Evolutionary conservation across 176 grass and related monocot species (phyloP).

Genomic region (Alloteropsis semialata): DNA sequence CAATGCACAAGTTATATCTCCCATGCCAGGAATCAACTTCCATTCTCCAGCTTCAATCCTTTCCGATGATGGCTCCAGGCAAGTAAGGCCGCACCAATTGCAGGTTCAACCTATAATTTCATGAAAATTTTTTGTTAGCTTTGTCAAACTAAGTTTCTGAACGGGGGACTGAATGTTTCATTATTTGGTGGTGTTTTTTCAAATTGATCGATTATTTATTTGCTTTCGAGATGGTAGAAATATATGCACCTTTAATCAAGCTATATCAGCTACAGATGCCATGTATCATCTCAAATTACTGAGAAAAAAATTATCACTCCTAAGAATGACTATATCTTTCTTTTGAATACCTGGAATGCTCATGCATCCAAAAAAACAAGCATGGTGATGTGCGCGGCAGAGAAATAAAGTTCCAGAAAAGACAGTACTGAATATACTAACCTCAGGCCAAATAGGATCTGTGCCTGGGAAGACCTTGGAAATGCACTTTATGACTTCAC

Average conservation of each 20-base stretch:
- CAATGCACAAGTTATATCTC: conserved; percentile 25
- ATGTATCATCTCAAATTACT: conserved; percentile 10
- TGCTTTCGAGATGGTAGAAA: not conserved
- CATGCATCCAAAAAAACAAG: not conserved
- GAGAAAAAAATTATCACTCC: not conserved
- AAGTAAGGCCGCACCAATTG: conserved; percentile 82
- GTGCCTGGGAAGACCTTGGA: conserved; percentile 74
- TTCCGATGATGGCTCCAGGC: conserved; percentile 52
- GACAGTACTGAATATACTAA: conserved; percentile 28
- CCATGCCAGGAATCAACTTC: conserved; percentile 30
- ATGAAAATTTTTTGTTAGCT: conserved; percentile 1
- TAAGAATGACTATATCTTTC: not conserved
- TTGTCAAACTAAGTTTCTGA: not conserved
- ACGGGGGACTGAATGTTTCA: too few species aligned
- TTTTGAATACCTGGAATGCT: not conserved
- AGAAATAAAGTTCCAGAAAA: conserved; percentile 17
- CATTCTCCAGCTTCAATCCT: conserved; percentile 45
- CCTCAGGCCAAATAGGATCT: conserved; percentile 73
- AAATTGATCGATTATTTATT: not conserved
- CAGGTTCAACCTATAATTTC: conserved; percentile 78
- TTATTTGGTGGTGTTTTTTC: not conserved
- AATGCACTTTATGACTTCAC: conserved; percentile 77
- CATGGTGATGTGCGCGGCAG: not conserved
- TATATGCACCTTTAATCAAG: not conserved
- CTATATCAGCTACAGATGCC: not conserved